phyloP scores from a whole-genome alignment of 805 yeast species.

The Candida ascalaphidarum region DNA sequence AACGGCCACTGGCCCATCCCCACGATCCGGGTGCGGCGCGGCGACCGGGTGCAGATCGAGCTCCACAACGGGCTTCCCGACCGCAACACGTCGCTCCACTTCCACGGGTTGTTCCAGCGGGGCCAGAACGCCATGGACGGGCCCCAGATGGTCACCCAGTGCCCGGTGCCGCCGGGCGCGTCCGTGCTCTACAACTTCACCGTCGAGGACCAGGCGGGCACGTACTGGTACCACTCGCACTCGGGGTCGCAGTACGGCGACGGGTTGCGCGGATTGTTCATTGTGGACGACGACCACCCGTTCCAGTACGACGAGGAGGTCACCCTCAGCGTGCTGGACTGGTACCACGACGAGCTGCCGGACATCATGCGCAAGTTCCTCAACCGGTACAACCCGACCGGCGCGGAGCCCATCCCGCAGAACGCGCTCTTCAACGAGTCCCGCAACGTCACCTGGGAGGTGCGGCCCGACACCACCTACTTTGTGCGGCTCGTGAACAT shows the following conservation, averaged over 20 bases:
- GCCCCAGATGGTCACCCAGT: slow-evolving; percentile 37
- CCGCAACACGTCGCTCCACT: slow-evolving; percentile 32
- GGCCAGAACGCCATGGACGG: slow-evolving; percentile 36
- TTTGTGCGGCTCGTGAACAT: slow-evolving; percentile 55
- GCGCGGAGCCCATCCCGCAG: slow-evolving; percentile 77
- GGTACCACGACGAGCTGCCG: slow-evolving; percentile 50
- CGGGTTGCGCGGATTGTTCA: slow-evolving; percentile 63
- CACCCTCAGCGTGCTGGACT: slow-evolving; percentile 49
- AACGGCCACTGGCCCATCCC: slow-evolving; percentile 43
- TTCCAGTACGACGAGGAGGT: slow-evolving; percentile 59
- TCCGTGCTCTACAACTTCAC: slow-evolving; percentile 31
- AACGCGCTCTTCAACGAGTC: slow-evolving; percentile 59
- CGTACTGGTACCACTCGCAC: slow-evolving; percentile 73
- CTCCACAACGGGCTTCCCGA: slow-evolving; percentile 24
- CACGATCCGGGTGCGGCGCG: slow-evolving; percentile 23
- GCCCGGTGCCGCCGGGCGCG: slow-evolving; percentile 34
- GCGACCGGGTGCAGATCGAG: slow-evolving; percentile 33
- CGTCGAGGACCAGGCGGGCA: slow-evolving; percentile 21
- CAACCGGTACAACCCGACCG: slow-evolving; percentile 69
- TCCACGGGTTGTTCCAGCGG: slow-evolving; percentile 37
- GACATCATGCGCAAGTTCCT: slow-evolving; percentile 41
- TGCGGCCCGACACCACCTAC: slow-evolving; percentile 55
- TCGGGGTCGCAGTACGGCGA: slow-evolving; percentile 72
- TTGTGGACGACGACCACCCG: slow-evolving; percentile 53
- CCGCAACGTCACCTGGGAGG: slow-evolving; percentile 44